These are phyloP conservation scores for Ceratobasidium sp. DNA, from an alignment of 1,284 basidiomycete species.

Conservation along the genomic window DNA sequence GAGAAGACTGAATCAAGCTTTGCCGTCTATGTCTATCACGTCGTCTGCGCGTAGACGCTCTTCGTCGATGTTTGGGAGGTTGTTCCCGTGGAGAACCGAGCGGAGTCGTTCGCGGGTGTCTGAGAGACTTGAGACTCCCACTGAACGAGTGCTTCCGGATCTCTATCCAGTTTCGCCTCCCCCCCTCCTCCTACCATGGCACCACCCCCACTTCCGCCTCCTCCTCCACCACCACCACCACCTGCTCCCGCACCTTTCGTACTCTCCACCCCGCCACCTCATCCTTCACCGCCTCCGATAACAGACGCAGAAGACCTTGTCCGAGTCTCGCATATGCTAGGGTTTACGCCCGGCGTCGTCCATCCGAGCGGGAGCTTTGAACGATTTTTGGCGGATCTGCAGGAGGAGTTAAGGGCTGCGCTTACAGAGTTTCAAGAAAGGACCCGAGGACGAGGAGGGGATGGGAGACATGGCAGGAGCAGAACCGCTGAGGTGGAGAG, in stretches of 20 bases:
- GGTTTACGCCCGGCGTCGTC: slow-evolving; percentile 36
- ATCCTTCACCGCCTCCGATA: background rate
- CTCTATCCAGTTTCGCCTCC: background rate
- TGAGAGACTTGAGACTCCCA: too few relatives aligned
- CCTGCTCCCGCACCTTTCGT: too few relatives aligned
- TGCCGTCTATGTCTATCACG: too few relatives aligned
- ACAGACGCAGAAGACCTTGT: slow-evolving; percentile 39
- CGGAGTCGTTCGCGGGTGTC: too few relatives aligned
- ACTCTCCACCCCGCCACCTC: background rate
- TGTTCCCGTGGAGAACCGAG: too few relatives aligned
- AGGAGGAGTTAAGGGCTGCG: slow-evolving; percentile 71
- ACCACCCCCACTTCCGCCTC: slow-evolving; percentile 70
- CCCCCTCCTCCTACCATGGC: slow-evolving; percentile 64
- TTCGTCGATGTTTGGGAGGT: too few relatives aligned
- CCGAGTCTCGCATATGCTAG: slow-evolving; percentile 42
- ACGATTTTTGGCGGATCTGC: slow-evolving; percentile 78
- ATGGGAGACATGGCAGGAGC: background rate
- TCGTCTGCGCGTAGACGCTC: too few relatives aligned
- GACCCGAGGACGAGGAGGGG: slow-evolving; percentile 3
- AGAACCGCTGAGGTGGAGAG: background rate
- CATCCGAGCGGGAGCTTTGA: slow-evolving; percentile 64
- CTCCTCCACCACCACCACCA: slow-evolving; percentile 61
- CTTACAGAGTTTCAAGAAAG: slow-evolving; percentile 55
- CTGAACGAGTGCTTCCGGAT: too few relatives aligned
- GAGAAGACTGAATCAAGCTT: too few relatives aligned